Percentiles rank a stretch among this genome's conserved stretches.
Conservation (phyloP, 768 basidiomycete species). For the Leccinum subtestaceum region DNA sequence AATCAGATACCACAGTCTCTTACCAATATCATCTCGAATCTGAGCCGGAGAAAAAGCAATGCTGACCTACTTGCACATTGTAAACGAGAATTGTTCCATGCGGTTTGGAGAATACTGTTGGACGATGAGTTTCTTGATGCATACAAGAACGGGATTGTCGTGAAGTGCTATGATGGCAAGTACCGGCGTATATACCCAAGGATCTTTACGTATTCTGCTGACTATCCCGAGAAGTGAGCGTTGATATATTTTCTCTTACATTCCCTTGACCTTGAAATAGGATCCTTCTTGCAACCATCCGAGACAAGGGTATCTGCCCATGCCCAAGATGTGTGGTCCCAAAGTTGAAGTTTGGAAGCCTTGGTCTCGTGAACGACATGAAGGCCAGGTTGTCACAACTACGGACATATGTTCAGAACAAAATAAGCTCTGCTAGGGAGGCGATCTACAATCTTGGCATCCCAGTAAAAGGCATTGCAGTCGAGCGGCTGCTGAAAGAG, state of each 20-base stretch:
- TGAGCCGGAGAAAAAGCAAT: background rate
- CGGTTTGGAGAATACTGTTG: background rate
- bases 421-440: background rate
- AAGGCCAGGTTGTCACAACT: background rate
- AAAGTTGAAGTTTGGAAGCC: constrained; percentile 11
- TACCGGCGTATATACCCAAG: background rate
- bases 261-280: background rate
- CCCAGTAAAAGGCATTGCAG: constrained; percentile 3
- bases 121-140: background rate
- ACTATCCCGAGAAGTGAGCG: constrained; percentile 7
- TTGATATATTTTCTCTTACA: too few species aligned
- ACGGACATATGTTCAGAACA: constrained; percentile 3
- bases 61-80: background rate
- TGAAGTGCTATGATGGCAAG: constrained; percentile 2
- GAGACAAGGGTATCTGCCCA: constrained; percentile 26
- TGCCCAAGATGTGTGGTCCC: constrained; percentile 28
- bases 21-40: background rate
- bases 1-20: background rate
- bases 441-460: constrained; percentile 6
- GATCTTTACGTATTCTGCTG: constrained; percentile 4
- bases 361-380: constrained; percentile 18
- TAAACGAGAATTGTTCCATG: constrained; percentile 7
- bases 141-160: background rate
- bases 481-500: constrained; percentile 3
- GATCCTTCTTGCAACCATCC: constrained; percentile 25